Percentiles rank a stretch among this genome's conserved stretches.
phyloP scores from a whole-genome alignment of 139 green algal genomes.

The Micractinium sp. region DNA sequence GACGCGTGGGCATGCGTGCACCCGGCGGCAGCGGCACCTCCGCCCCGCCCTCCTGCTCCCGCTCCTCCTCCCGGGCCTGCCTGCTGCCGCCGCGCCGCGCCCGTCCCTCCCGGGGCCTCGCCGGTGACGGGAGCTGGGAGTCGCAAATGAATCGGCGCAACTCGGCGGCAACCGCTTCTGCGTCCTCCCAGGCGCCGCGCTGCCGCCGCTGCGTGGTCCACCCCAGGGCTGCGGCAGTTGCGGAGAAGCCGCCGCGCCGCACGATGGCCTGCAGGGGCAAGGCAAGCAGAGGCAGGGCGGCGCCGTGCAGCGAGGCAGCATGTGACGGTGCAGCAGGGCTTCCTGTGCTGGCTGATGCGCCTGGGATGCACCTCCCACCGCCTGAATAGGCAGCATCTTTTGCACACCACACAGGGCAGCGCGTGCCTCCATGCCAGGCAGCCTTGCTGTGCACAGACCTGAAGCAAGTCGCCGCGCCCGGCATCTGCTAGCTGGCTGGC shows the following conservation, averaged over 20 bases:
- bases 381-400: not conserved
- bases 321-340: not conserved
- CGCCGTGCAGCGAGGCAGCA: not conserved
- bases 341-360: not conserved
- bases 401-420: not conserved
- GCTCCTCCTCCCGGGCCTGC: not conserved
- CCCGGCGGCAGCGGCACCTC: not conserved
- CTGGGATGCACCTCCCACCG: not conserved
- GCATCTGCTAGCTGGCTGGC: conserved; percentile 20
- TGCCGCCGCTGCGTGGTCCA: conserved; percentile 5
- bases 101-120: not conserved
- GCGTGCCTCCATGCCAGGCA: not conserved
- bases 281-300: not conserved
- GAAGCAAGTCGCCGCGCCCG: conserved; percentile 21
- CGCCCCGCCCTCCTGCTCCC: not conserved
- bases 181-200: conserved; percentile 1
- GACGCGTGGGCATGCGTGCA: conserved; percentile 31
- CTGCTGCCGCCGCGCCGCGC: not conserved
- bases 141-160: conserved; percentile 23
- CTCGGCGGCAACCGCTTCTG: not conserved
- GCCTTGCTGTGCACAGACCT: not conserved
- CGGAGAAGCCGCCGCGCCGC: conserved; percentile 1
- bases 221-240: not conserved
- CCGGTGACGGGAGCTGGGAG: not conserved
- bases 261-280: conserved; percentile 26